Percentiles rank a stretch among this genome's conserved stretches.
Evolutionary conservation across 2,329 filamentous ascomycete genomes (phyloP).

Genomic region (Fonsecaea erecta): DNA sequence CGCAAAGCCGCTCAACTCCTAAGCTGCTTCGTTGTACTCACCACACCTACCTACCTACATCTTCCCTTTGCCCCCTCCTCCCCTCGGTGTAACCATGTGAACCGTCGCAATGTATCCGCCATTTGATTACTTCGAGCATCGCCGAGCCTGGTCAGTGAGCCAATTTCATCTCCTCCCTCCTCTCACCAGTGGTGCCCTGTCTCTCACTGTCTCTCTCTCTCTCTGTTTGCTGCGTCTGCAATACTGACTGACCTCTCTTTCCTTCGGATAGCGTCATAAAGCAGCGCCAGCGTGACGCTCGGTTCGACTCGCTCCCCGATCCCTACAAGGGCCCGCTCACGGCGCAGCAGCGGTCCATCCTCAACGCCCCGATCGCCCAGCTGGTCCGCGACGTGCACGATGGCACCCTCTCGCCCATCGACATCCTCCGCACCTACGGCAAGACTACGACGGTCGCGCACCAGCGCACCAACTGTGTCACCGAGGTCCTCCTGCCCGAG

Average conservation of each 20-base stretch:
- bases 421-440: conserved; percentile 82
- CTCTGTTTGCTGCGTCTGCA: neutral
- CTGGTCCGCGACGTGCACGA: conserved; percentile 79
- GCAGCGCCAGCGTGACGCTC: conserved; percentile 72
- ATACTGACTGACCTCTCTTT: conserved; percentile 6
- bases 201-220: too few relatives aligned
- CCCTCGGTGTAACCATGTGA: conserved; percentile 18
- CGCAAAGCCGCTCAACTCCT: conserved; percentile 5
- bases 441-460: conserved; percentile 86
- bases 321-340: conserved; percentile 71
- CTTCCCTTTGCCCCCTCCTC: neutral
- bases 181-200: too few relatives aligned
- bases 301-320: conserved; percentile 69
- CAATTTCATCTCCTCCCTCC: neutral
- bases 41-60: neutral
- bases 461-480: conserved; percentile 84
- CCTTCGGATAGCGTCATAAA: conserved; percentile 82
- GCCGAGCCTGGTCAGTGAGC: conserved; percentile 67
- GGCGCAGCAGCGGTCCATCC: conserved; percentile 66
- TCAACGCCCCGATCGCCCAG: conserved; percentile 74
- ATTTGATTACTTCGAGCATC: conserved; percentile 72
- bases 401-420: conserved; percentile 66
- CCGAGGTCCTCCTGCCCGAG: conserved; percentile 79
- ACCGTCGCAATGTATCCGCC: conserved; percentile 54
- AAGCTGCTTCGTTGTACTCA: neutral